Evolutionary conservation across 2,329 filamentous ascomycete species (phyloP).

Genomic region (Fusarium dimerum): DNA sequence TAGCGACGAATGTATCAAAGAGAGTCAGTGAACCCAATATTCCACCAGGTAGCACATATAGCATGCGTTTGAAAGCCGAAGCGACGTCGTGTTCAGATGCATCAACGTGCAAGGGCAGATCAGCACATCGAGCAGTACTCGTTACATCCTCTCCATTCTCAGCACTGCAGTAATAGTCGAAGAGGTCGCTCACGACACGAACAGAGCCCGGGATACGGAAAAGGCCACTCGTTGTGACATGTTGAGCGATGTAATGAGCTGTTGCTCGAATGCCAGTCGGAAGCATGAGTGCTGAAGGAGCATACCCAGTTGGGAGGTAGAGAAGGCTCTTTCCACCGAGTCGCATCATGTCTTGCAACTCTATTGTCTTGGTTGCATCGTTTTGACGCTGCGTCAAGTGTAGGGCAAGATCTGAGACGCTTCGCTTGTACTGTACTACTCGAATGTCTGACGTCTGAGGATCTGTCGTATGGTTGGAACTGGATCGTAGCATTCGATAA

Average conservation of each 20-base stretch:
- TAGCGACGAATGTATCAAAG: slow-evolving; percentile 63
- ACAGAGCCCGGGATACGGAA: slow-evolving; percentile 65
- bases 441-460: slow-evolving; percentile 7
- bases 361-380: slow-evolving; percentile 50
- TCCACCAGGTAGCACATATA: slow-evolving; percentile 64
- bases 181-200: slow-evolving; percentile 57
- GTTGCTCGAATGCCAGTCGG: slow-evolving; percentile 68
- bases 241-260: slow-evolving; percentile 62
- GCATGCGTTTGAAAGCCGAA: slow-evolving; percentile 66
- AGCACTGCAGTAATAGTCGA: slow-evolving; percentile 61
- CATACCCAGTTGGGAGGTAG: slow-evolving; percentile 60
- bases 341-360: slow-evolving; percentile 60
- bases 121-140: slow-evolving; percentile 59
- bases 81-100: slow-evolving; percentile 65
- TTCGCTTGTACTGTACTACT: slow-evolving; percentile 46
- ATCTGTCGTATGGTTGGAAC: slow-evolving; percentile 16
- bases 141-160: slow-evolving; percentile 53
- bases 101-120: slow-evolving; percentile 60
- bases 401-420: slow-evolving; percentile 56
- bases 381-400: slow-evolving; percentile 45
- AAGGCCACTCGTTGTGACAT: slow-evolving; percentile 57
- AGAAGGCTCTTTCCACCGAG: slow-evolving; percentile 64
- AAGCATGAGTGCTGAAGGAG: slow-evolving; percentile 56
- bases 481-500: slow-evolving; percentile 37
- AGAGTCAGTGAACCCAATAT: slow-evolving; percentile 63